Conservation (phyloP, 306 rosid species). For the Luffa acutangula region DNA sequence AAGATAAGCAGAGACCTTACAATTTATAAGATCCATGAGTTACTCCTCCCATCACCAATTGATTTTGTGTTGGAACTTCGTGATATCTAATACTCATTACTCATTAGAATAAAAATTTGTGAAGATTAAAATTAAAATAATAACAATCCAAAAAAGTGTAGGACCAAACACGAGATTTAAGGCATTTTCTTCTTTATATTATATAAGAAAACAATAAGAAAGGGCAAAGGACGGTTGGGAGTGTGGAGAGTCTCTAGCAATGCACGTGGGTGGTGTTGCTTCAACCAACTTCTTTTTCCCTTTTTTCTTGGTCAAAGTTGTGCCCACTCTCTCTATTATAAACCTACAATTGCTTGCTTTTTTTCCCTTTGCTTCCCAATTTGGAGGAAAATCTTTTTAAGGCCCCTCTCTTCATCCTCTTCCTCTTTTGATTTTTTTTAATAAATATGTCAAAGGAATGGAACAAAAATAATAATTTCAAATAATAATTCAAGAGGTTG, state of each 20-base stretch:
- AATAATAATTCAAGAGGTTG: neutral
- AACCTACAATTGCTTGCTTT: neutral
- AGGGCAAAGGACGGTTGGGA: neutral
- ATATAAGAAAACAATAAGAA: neutral
- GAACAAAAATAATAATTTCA: neutral
- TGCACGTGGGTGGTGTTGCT: neutral
- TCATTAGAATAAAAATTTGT: too few relatives aligned
- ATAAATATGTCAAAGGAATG: neutral
- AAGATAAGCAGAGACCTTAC: too few relatives aligned
- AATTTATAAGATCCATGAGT: too few relatives aligned
- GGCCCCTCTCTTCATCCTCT: neutral
- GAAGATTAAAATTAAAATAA: too few relatives aligned
- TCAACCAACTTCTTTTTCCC: neutral
- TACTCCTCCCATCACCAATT: too few relatives aligned
- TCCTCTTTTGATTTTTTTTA: neutral
- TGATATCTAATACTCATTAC: too few relatives aligned
- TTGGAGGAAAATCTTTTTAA: neutral
- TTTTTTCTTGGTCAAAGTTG: neutral
- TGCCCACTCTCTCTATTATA: neutral
- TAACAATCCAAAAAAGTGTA: neutral
- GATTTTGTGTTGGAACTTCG: too few relatives aligned
- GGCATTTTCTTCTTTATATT: neutral
- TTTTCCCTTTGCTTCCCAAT: neutral
- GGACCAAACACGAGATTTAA: neutral
- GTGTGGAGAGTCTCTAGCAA: neutral